Percentiles rank a stretch among this genome's conserved stretches.
phyloP scores from a whole-genome alignment of 1,284 basidiomycete genomes.

The Boletus smithii region DNA sequence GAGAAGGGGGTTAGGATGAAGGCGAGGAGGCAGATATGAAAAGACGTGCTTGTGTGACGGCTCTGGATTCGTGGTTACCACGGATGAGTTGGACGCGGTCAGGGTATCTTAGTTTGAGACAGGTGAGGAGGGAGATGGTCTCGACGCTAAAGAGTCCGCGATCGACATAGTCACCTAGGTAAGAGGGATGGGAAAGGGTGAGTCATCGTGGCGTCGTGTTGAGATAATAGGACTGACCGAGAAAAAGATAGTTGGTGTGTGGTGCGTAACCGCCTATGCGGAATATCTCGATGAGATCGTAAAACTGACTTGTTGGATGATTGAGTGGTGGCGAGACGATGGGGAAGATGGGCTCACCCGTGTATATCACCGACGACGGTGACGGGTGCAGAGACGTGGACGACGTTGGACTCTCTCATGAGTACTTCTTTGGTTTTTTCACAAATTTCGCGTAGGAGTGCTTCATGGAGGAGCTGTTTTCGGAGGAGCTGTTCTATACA shows the following conservation, averaged over 20 bases:
- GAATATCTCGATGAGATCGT: constrained; percentile 99
- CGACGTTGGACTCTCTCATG: constrained; percentile 98
- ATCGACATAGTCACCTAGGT: constrained; percentile 95
- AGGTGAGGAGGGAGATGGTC: constrained; percentile 95
- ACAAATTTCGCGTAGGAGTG: constrained; percentile 92
- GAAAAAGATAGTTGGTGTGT: constrained; percentile 95
- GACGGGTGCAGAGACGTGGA: constrained; percentile 96
- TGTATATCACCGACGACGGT: constrained; percentile 99
- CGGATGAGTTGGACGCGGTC: constrained; percentile 96
- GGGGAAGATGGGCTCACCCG: constrained; percentile 62
- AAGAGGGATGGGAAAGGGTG: constrained; percentile 7
- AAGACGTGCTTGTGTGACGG: constrained; percentile 86
- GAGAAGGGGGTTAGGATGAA: constrained; percentile 14
- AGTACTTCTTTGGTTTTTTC: constrained; percentile 98
- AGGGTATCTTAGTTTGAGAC: constrained; percentile 95
- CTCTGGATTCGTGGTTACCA: constrained; percentile 97
- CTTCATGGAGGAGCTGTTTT: constrained; percentile 92
- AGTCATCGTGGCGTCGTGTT: neutral
- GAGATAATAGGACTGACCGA: constrained; percentile 60
- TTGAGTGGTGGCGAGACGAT: constrained; percentile 26
- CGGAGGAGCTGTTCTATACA: constrained; percentile 87
- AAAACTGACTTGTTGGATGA: constrained; percentile 80
- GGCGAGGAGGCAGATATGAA: constrained; percentile 12
- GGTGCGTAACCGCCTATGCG: constrained; percentile 97
- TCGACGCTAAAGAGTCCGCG: constrained; percentile 97